A percentile compares a stretch with the other conserved stretches of the same genome.
Evolutionary conservation across 768 basidiomycete genomes (phyloP).

Genomic region (Tylopilus balloui): DNA sequence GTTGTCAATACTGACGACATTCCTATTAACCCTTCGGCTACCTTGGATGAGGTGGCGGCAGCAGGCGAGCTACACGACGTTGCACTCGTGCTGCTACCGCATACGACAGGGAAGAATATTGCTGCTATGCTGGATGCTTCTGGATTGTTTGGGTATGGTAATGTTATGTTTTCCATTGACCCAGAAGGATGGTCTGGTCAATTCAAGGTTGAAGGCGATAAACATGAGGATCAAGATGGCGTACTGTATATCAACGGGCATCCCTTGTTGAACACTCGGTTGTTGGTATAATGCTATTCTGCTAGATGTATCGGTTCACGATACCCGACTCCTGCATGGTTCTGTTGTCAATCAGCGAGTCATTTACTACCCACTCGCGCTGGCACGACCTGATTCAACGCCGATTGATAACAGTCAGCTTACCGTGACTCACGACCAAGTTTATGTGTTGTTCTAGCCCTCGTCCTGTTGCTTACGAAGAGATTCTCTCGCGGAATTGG

Average conservation of each 20-base stretch:
- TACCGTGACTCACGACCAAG: background rate
- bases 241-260: conserved; percentile 76
- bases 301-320: background rate
- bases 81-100: conserved; percentile 55
- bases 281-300: conserved; percentile 46
- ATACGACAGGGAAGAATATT: conserved; percentile 49
- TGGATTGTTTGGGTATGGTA: conserved; percentile 43
- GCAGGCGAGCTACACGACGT: conserved; percentile 56
- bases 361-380: no score
- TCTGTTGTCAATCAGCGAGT: no score
- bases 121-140: conserved; percentile 51
- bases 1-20: conserved; percentile 63
- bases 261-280: conserved; percentile 69
- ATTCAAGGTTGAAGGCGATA: conserved; percentile 10
- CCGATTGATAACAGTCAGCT: background rate
- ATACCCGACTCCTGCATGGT: background rate
- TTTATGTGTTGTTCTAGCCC: background rate
- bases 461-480: background rate
- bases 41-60: conserved; percentile 48
- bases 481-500: background rate
- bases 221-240: conserved; percentile 24
- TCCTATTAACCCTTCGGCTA: conserved; percentile 64
- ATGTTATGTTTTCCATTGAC: conserved; percentile 51
- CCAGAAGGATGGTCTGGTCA: conserved; percentile 30
- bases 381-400: no score